Evolutionary conservation across 306 rosid species (phyloP), one percentile per base, ranked within the genome.

Genomic region (Sphenostylis stenocarpa): DNA sequence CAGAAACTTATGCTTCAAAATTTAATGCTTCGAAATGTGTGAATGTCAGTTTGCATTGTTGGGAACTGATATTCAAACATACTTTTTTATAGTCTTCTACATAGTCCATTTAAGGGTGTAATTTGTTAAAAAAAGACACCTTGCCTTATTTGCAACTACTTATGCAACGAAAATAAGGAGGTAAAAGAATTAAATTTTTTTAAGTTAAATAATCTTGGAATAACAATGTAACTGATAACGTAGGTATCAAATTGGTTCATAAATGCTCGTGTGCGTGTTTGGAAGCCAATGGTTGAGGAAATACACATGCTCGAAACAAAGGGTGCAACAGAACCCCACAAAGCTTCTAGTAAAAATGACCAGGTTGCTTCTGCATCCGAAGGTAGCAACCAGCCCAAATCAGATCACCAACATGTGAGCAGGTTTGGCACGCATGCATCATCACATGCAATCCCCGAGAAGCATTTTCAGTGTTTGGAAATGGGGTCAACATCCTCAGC

Each of bases 211-310:
- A 17, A 51, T 2, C 24, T 21, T 49, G 45, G 53, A 77, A 31
- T 57, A 82, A 77, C 45, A 5, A 38, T 65, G 19, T 61, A 4
- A 45, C 67, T 72, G 26, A 67, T 63, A 20, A 44, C n/a, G 26
- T 72, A 95, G 99, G 99, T 95, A 23, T 95, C 99, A 14, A 95
- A 95, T 74, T 95, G 99, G 99, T 95, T 95, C 78, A 92, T 95
- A 67, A 95, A 95, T 66, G 98, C 98, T 1, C 82, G 98, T 47
- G 98, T 95, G 15, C 93, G 99, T 3, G 94, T 95, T 1, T 95
- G 99, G 99, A 95, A 92, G 84, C 97, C 99, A 24, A 92, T 95
- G 99, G 99, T 95, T 23, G 99, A 95, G 72, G 99, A 95, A 86
- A 95, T 95, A 78, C 97, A 95, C 89, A 83, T 77, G 89, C 97